These are phyloP conservation scores for Rhododendron griersonianum DNA, from an alignment of 148 eudicot genomes.

Conservation along the genomic window DNA sequence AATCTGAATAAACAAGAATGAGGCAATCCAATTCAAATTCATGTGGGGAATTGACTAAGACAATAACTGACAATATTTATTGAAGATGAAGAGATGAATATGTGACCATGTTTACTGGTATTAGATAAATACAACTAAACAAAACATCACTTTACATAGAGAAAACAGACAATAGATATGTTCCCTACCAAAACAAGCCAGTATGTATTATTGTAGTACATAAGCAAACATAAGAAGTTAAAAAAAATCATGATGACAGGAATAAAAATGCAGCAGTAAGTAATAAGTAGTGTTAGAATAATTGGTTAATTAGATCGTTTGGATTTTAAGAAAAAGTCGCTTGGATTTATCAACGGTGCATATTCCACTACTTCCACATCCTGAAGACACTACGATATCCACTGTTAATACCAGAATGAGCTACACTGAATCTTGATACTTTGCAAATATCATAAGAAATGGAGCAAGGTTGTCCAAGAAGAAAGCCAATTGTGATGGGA, in stretches of 20 bases:
- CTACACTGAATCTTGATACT: neutral
- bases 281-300: neutral
- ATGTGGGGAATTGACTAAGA: neutral
- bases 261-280: neutral
- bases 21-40: slow-evolving; percentile 5
- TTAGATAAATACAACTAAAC: neutral
- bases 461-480: neutral
- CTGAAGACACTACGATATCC: neutral
- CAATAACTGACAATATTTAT: neutral
- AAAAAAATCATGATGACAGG: neutral
- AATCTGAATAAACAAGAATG: slow-evolving; percentile 44
- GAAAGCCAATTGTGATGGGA: neutral
- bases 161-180: neutral
- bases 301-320: neutral
- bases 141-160: neutral
- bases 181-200: neutral
- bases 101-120: neutral
- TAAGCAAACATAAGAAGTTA: neutral
- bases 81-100: neutral
- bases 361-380: neutral
- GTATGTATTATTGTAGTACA: neutral
- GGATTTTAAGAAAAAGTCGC: neutral
- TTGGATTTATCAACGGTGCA: neutral
- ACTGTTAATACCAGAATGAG: neutral
- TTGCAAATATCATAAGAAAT: neutral